Evolutionary conservation across 2,329 filamentous ascomycete species (phyloP).

Genomic region (Pestalotiopsis sp.): DNA sequence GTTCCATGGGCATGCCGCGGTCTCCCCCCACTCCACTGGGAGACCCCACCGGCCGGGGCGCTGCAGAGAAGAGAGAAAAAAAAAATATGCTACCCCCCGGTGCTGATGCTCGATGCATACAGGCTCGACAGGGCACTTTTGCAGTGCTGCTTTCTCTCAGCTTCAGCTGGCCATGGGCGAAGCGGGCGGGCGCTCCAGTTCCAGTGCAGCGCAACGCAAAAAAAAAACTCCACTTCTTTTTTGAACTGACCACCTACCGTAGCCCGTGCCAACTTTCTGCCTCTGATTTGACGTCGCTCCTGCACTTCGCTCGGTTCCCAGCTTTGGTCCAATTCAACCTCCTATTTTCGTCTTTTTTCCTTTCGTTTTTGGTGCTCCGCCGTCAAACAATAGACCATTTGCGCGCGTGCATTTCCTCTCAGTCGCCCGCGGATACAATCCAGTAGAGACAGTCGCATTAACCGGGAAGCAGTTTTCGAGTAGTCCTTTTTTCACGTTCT

Average conservation of each 20-base stretch:
- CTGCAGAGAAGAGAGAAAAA: background rate
- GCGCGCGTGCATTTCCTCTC: background rate
- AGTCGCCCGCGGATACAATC: background rate
- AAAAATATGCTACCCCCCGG: background rate
- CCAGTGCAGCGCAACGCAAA: background rate
- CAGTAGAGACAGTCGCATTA: background rate
- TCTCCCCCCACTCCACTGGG: background rate
- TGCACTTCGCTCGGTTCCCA: background rate
- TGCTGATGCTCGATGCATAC: background rate
- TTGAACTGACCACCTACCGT: background rate
- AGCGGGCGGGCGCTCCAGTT: background rate
- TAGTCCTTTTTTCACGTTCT: background rate
- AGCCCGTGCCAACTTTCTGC: constrained; percentile 15
- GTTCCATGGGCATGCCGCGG: background rate
- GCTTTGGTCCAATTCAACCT: constrained; percentile 10
- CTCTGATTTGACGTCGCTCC: constrained; percentile 15
- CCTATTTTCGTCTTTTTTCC: constrained; percentile 9
- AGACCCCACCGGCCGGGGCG: background rate
- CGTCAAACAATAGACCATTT: background rate
- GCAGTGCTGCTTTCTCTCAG: background rate
- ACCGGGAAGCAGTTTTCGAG: background rate
- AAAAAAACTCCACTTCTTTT: background rate
- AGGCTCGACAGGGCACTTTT: background rate
- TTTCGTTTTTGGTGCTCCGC: background rate
- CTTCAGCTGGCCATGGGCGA: background rate